Evolutionary conservation across 179 eudicot genomes (phyloP).

Genomic region (Beta corolliflora): DNA sequence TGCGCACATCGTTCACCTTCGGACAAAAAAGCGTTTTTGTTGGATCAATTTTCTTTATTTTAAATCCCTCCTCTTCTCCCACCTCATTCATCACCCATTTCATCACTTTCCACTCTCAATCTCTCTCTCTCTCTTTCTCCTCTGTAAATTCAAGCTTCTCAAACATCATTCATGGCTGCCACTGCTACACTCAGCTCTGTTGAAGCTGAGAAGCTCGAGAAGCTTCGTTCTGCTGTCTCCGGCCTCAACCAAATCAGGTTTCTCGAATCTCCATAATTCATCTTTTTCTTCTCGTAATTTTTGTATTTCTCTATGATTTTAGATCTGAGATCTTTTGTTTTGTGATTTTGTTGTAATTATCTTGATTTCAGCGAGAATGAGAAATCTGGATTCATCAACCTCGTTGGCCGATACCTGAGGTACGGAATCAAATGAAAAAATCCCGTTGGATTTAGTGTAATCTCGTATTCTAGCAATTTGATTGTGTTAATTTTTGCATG

Average conservation of each 20-base stretch:
- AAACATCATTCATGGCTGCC: conserved; percentile 49
- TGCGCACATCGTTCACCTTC: background rate
- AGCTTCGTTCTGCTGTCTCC: too few species aligned
- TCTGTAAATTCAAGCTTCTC: conserved; percentile 23
- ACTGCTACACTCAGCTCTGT: conserved; percentile 48
- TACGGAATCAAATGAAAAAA: conserved; percentile 10
- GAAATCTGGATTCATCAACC: conserved; percentile 20
- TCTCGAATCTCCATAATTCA: too few species aligned
- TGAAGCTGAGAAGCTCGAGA: conserved; percentile 40
- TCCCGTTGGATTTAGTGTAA: background rate
- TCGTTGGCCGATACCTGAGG: conserved; percentile 94
- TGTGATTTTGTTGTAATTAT: too few species aligned
- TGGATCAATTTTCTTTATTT: background rate
- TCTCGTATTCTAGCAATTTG: background rate
- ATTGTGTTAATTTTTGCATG: background rate
- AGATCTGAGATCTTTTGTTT: too few species aligned
- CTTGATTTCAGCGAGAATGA: too few species aligned
- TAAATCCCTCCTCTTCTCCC: conserved; percentile 12
- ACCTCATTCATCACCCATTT: conserved; percentile 7
- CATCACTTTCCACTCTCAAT: background rate
- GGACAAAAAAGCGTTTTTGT: conserved; percentile 11
- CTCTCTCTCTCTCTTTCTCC: conserved; percentile 11
- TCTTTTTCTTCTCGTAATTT: too few species aligned
- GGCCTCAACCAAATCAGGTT: too few species aligned
- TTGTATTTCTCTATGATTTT: too few species aligned